Conservation (phyloP, 768 basidiomycete genomes). For the Podaxis sp. region DNA sequence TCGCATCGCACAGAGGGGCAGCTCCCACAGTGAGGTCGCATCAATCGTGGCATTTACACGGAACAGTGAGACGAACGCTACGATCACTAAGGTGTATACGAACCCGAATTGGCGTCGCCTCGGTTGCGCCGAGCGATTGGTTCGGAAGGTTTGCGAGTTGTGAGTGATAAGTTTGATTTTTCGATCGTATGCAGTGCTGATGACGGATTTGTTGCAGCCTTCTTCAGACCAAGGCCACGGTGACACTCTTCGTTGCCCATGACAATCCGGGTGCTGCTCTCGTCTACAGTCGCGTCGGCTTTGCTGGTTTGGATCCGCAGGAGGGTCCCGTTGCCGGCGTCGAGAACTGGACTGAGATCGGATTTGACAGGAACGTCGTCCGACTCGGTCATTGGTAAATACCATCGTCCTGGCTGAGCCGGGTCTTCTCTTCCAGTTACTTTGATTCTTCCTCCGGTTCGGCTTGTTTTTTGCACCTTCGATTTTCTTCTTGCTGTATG, state of each 20-base stretch:
- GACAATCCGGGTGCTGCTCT: conserved; percentile 45
- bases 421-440: background rate
- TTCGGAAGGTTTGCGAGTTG: conserved; percentile 56
- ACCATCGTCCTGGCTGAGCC: background rate
- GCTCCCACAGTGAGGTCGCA: conserved; percentile 41
- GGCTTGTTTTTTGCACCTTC: too few species aligned
- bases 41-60: conserved; percentile 71
- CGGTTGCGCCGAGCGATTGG: conserved; percentile 63
- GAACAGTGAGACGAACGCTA: conserved; percentile 52
- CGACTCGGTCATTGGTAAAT: conserved; percentile 70
- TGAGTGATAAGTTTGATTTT: conserved; percentile 29
- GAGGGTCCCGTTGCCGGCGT: conserved; percentile 37
- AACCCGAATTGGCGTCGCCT: conserved; percentile 46
- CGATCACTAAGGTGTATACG: conserved; percentile 76
- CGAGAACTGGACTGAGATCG: conserved; percentile 60
- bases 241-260: conserved; percentile 70
- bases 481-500: too few species aligned
- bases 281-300: conserved; percentile 68
- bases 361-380: conserved; percentile 50
- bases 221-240: conserved; percentile 36
- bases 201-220: conserved; percentile 31
- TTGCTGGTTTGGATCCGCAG: conserved; percentile 46
- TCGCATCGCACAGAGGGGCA: conserved; percentile 30
- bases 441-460: too few species aligned
- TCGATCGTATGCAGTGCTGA: background rate